Base-by-base conservation (phyloP, 441 rosid species). In the Manihot esculenta region DNA sequence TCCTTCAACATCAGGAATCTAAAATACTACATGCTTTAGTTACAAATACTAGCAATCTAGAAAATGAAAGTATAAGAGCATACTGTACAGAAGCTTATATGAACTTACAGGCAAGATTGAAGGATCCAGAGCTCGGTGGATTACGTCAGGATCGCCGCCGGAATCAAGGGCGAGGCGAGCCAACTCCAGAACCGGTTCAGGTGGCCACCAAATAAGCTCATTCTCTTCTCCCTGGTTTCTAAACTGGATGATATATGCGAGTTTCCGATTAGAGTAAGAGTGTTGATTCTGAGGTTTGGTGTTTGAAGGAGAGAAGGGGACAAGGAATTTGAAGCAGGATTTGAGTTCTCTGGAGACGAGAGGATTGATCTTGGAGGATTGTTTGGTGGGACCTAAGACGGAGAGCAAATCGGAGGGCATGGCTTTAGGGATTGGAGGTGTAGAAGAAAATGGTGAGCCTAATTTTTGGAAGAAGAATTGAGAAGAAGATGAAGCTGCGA, bases 161-260 rank as follows among this genome's bases (percentile, higher is more conserved):
- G 92, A 89, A 66, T 91, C 96, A 24, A 89, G 70, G 58, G 94
- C 88, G 24, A 93, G 91, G 35, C 96, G 90, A 77, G 97, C 97
- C 48, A 91, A 82, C 53, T 93, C 94, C 7, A 91, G 89, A 62
- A 91, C 79, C 59, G 94, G 73, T 76, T 84, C 82, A 20, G 97
- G 96, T 20, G 96, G 97, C 91, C 94, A 84, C 98, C 98, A 93
- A 20, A 93, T 69, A 64, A 91, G 87, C 74, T 82, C 81, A 68
- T 89, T 81, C 66, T 83, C 89, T 20, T 78, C 79, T 15, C 69
- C 68, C 54, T 15, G 70, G 45, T 47, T 68, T 64, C 73, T 66
- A 5, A 62, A n/a, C 24, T 73, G 65, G 62, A 68, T 64, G 7
- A 49, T 24, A 0, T 5, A 60, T 6, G 58, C 49, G 70, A 84